Evolutionary conservation across 1,139 yeast species (phyloP).

Genomic region (Yamadazyma trypodendri): DNA sequence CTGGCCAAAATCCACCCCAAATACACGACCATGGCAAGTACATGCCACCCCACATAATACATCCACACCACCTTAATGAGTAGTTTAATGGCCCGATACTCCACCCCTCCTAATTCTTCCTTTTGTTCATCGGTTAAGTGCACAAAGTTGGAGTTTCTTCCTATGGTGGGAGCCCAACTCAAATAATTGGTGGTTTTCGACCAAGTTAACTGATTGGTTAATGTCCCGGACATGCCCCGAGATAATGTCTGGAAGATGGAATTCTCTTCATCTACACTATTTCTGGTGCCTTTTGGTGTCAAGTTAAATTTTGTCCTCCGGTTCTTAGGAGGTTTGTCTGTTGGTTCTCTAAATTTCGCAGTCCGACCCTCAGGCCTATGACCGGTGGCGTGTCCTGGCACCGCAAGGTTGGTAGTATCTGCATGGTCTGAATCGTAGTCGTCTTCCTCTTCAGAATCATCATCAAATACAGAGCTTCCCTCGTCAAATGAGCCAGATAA

Average conservation of each 20-base stretch:
- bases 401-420: conserved; percentile 30
- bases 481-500: too few species aligned
- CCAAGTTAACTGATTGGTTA: conserved; percentile 18
- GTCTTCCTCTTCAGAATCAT: conserved; percentile 13
- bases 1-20: conserved; percentile 64
- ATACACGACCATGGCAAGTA: conserved; percentile 56
- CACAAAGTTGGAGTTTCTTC: conserved; percentile 92
- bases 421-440: conserved; percentile 17
- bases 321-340: conserved; percentile 10
- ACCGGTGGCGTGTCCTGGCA: conserved; percentile 25
- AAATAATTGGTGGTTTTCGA: conserved; percentile 62
- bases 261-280: conserved; percentile 17
- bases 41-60: conserved; percentile 76
- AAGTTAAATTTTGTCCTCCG: conserved; percentile 14
- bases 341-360: conserved; percentile 9
- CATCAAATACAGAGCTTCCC: not conserved
- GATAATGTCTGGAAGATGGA: conserved; percentile 11
- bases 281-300: conserved; percentile 4
- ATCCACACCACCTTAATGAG: conserved; percentile 62
- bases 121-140: conserved; percentile 80
- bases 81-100: conserved; percentile 82
- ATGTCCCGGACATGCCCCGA: conserved; percentile 8
- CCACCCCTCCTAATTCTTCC: conserved; percentile 96
- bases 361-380: conserved; percentile 24
- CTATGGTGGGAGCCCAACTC: conserved; percentile 90